phyloP scores from a whole-genome alignment of 352 stramenopile genomes.

The Blastocystis sp. region DNA sequence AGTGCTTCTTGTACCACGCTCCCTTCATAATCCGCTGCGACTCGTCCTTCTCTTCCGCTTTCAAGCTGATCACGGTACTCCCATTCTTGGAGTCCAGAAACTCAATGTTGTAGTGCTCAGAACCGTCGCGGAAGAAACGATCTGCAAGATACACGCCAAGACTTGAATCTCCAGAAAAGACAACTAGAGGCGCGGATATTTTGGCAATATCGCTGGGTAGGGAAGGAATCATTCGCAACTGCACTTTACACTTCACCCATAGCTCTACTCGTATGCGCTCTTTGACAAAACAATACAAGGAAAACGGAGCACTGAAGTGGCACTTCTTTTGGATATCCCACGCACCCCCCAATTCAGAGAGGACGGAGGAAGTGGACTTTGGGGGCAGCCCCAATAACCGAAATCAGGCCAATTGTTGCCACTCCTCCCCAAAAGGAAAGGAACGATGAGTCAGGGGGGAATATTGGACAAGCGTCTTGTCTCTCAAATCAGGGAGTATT shows the following conservation, averaged over 20 bases:
- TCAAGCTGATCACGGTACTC: neutral
- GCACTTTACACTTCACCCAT: neutral
- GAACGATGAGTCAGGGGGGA: conserved; percentile 27
- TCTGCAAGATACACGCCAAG: conserved; percentile 55
- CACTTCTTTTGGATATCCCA: too few species aligned
- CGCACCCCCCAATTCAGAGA: too few species aligned
- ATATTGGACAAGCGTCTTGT: conserved; percentile 39
- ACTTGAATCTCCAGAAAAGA: conserved; percentile 66
- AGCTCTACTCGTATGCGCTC: too few species aligned
- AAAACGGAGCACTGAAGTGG: too few species aligned
- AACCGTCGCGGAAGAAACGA: conserved; percentile 60
- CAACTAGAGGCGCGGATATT: conserved; percentile 49
- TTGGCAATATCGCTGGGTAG: conserved; percentile 44
- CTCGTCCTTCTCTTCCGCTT: neutral
- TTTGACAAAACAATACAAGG: too few species aligned
- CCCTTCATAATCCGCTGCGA: conserved; percentile 56
- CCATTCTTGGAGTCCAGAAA: conserved; percentile 20
- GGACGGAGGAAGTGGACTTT: too few species aligned
- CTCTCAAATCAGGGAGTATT: conserved; percentile 33
- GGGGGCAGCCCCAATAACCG: too few species aligned
- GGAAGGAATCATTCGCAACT: conserved; percentile 35
- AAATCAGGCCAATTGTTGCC: too few species aligned
- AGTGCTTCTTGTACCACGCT: conserved; percentile 66
- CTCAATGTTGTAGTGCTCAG: conserved; percentile 41
- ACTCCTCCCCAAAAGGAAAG: neutral